Percentiles rank a stretch among this genome's conserved stretches.
phyloP scores from a whole-genome alignment of 495 filamentous ascomycete genomes.

The Terfezia claveryi region DNA sequence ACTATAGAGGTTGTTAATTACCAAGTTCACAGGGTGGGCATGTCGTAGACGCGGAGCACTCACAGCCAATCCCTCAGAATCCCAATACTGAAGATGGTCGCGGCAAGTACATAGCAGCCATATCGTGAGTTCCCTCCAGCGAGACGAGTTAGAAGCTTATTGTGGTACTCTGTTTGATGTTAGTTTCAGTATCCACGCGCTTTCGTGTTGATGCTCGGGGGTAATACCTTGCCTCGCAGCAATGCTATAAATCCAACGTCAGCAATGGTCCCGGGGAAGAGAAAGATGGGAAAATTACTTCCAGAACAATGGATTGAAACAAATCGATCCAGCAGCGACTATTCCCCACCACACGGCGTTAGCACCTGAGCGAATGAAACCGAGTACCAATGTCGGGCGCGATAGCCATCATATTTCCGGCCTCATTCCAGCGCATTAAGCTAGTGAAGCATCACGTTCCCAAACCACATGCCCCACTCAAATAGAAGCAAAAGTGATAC shows the following conservation, averaged over 20 bases:
- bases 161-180: conserved; percentile 53
- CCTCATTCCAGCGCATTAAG: not conserved
- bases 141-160: conserved; percentile 64
- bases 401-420: not conserved
- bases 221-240: not conserved
- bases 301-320: conserved; percentile 63
- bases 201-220: conserved; percentile 1
- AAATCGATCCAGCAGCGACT: conserved; percentile 47
- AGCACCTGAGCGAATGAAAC: not conserved
- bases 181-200: not conserved
- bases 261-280: conserved; percentile 5
- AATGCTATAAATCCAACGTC: not conserved
- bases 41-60: conserved; percentile 12
- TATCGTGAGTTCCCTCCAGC: conserved; percentile 58
- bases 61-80: conserved; percentile 62
- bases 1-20: conserved; percentile 14
- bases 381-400: not conserved
- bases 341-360: not conserved
- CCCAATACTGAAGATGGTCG: conserved; percentile 74
- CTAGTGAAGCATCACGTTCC: not conserved
- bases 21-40: not conserved
- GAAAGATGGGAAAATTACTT: conserved; percentile 33
- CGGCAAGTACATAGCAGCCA: conserved; percentile 77
- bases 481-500: conserved; percentile 4
- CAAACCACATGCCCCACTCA: too few species aligned